Percentiles rank a stretch among this genome's conserved stretches.
These are phyloP conservation scores for Flaveria trinervia DNA, from an alignment of 129 eudicot species.

Conservation along the genomic window DNA sequence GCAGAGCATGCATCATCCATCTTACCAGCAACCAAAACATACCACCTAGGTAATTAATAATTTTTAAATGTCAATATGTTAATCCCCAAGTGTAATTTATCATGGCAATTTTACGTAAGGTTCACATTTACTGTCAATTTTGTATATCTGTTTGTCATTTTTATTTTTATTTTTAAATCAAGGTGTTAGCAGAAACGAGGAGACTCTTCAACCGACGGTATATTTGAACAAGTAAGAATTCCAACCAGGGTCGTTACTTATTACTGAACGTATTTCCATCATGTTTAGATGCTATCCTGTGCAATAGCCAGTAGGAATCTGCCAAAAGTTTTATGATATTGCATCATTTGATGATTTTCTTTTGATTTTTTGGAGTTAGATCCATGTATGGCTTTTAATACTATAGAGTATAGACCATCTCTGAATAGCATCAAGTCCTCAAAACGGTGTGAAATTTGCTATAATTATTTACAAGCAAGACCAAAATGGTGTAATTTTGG, in stretches of 20 bases:
- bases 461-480: neutral
- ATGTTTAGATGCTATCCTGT: neutral
- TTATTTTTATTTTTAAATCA: slow-evolving; percentile 7
- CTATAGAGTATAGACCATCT: neutral
- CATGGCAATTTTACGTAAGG: neutral
- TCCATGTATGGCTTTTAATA: slow-evolving; percentile 3
- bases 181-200: slow-evolving; percentile 92
- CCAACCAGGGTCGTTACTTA: neutral
- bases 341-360: neutral
- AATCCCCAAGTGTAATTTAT: neutral
- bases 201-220: slow-evolving; percentile 83
- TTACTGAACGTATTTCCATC: neutral
- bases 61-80: neutral
- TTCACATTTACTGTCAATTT: neutral
- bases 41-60: slow-evolving; percentile 72
- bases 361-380: neutral
- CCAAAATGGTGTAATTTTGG: neutral
- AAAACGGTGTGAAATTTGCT: neutral
- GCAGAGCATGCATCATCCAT: slow-evolving; percentile 89
- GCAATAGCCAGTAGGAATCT: slow-evolving; percentile 1
- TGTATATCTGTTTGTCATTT: neutral
- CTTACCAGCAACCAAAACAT: slow-evolving; percentile 88
- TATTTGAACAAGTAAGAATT: slow-evolving; percentile 91
- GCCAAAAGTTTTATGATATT: neutral
- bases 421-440: neutral